phyloP scores from a whole-genome alignment of 1,284 basidiomycete species.

The Apiotrichum siamense region DNA sequence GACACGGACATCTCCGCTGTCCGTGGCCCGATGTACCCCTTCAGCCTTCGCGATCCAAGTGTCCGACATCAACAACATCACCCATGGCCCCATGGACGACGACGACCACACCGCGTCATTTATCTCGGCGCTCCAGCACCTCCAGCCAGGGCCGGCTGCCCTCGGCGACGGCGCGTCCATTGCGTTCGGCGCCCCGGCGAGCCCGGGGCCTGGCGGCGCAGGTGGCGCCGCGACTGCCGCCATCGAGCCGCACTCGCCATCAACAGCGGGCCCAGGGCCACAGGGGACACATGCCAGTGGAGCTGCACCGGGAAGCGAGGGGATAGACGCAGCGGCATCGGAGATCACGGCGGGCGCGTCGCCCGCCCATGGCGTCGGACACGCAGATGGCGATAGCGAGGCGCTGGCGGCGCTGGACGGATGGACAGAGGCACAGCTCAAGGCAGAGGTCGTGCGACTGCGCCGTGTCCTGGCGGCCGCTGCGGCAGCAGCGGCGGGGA shows the following conservation, averaged over 20 bases:
- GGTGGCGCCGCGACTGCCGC: too few relatives aligned
- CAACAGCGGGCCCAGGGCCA: too few relatives aligned
- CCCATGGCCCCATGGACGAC: too few relatives aligned
- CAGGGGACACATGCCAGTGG: too few relatives aligned
- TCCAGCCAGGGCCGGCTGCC: constrained; percentile 4
- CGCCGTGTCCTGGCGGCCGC: constrained; percentile 12
- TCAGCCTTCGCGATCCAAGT: too few relatives aligned
- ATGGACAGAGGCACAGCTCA: constrained; percentile 27
- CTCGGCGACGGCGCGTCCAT: background rate
- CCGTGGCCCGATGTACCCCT: too few relatives aligned
- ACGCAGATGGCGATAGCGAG: background rate
- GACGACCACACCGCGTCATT: constrained; percentile 19
- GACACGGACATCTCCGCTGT: too few relatives aligned
- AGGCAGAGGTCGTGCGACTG: constrained; percentile 27
- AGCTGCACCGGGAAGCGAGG: too few relatives aligned
- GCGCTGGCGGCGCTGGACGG: constrained; percentile 16
- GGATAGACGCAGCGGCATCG: too few relatives aligned
- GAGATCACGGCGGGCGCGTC: too few relatives aligned
- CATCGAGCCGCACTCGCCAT: too few relatives aligned
- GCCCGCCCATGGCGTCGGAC: too few relatives aligned
- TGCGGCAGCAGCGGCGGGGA: background rate
- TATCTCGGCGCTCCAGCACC: constrained; percentile 13
- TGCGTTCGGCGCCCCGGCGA: background rate
- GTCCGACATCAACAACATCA: background rate
- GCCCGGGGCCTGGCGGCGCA: background rate